Evolutionary conservation across 2,329 filamentous ascomycete genomes (phyloP).

Genomic region (Scortechinia acanthostroma): DNA sequence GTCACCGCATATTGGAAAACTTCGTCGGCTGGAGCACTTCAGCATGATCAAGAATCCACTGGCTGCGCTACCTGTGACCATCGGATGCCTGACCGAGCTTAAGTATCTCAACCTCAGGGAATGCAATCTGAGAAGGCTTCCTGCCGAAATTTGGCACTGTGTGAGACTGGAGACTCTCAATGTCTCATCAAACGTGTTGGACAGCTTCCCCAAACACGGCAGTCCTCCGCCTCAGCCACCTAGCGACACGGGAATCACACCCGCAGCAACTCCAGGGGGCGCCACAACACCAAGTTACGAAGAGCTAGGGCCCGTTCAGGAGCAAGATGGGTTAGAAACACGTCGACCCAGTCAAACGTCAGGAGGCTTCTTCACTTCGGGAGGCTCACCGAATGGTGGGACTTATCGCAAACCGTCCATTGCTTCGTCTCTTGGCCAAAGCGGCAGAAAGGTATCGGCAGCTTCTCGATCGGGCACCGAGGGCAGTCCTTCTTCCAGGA

Average conservation of each 20-base stretch:
- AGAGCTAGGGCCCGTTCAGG: neutral
- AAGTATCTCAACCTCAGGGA: slow-evolving; percentile 63
- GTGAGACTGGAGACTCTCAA: slow-evolving; percentile 71
- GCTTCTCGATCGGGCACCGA: slow-evolving; percentile 41
- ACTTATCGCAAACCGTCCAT: slow-evolving; percentile 44
- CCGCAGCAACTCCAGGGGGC: neutral
- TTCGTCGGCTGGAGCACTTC: slow-evolving; percentile 61
- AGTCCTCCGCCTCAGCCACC: neutral
- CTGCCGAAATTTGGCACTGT: slow-evolving; percentile 66
- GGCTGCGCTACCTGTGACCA: slow-evolving; percentile 56
- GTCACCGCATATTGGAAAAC: slow-evolving; percentile 56
- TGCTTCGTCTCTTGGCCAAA: slow-evolving; percentile 35
- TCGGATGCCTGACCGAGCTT: slow-evolving; percentile 62
- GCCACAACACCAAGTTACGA: neutral
- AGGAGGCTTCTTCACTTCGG: slow-evolving; percentile 22
- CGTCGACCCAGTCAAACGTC: neutral
- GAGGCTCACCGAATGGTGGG: slow-evolving; percentile 34
- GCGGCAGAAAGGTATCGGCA: slow-evolving; percentile 43
- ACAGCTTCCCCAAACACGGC: slow-evolving; percentile 62
- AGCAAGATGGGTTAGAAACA: too few relatives aligned
- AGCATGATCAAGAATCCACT: slow-evolving; percentile 67
- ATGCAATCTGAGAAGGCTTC: slow-evolving; percentile 62
- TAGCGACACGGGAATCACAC: neutral
- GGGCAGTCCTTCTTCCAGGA: slow-evolving; percentile 39
- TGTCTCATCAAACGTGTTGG: slow-evolving; percentile 86